phyloP scores from a whole-genome alignment of 495 filamentous ascomycete species.

The Xylaria nigripes region DNA sequence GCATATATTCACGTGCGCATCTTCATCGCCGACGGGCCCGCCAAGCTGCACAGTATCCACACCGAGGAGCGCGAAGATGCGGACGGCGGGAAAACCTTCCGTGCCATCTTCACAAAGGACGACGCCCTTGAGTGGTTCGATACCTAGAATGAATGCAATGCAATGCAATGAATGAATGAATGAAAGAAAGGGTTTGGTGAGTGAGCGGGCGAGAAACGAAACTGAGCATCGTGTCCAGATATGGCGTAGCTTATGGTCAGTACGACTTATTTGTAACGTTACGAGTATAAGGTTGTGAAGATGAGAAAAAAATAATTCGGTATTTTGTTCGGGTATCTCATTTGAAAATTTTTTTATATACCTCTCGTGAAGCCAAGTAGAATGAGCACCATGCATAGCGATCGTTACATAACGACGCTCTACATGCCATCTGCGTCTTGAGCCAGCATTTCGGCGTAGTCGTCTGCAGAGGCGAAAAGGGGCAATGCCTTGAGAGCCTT shows the following conservation, averaged over 20 bases:
- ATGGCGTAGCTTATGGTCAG: no score
- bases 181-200: no score
- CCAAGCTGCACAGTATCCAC: slow-evolving; percentile 46
- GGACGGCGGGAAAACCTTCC: slow-evolving; percentile 38
- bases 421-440: slow-evolving; percentile 57
- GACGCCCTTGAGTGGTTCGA: slow-evolving; percentile 53
- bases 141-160: slow-evolving; percentile 24
- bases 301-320: not conserved
- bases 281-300: not conserved
- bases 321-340: slow-evolving; percentile 7
- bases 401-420: not conserved
- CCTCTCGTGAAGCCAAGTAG: not conserved
- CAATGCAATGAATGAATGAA: no score
- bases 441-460: slow-evolving; percentile 82
- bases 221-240: not conserved
- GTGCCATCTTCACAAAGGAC: slow-evolving; percentile 44
- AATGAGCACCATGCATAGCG: not conserved
- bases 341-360: not conserved
- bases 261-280: not conserved
- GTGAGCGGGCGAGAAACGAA: no score
- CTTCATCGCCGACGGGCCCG: slow-evolving; percentile 40
- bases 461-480: slow-evolving; percentile 84
- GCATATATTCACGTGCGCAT: slow-evolving; percentile 44
- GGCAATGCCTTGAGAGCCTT: slow-evolving; percentile 83
- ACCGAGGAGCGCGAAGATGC: slow-evolving; percentile 40